Evolutionary conservation across 371 early-diverging fungal species (phyloP).

Genomic region (Mortierella sp.): DNA sequence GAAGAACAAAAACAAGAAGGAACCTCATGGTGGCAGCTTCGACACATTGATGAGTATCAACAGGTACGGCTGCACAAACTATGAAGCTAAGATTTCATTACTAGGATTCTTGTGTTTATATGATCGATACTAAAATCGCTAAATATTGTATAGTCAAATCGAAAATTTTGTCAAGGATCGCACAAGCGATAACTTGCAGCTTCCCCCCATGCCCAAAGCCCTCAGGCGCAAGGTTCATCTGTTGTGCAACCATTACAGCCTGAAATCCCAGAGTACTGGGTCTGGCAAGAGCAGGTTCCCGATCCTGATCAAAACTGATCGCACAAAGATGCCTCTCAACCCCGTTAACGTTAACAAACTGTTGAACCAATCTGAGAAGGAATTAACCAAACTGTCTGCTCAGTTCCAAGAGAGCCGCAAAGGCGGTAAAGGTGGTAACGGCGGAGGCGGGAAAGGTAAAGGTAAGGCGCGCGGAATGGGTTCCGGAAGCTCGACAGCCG

Average conservation of each 20-base stretch:
- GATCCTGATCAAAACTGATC: constrained; percentile 64
- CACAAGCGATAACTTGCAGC: constrained; percentile 44
- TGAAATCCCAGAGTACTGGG: constrained; percentile 65
- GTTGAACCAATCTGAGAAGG: constrained; percentile 50
- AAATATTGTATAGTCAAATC: constrained; percentile 22
- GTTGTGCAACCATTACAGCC: constrained; percentile 63
- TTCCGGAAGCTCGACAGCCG: constrained; percentile 16
- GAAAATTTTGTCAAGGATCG: constrained; percentile 51
- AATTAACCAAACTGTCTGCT: constrained; percentile 22
- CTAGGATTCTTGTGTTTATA: neutral
- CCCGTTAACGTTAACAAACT: constrained; percentile 63
- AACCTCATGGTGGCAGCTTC: constrained; percentile 45
- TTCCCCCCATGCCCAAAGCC: constrained; percentile 67
- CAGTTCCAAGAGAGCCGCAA: constrained; percentile 43
- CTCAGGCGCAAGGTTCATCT: constrained; percentile 66
- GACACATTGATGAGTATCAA: constrained; percentile 43
- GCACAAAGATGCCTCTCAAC: constrained; percentile 63
- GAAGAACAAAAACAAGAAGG: constrained; percentile 42
- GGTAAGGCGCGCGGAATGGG: constrained; percentile 24
- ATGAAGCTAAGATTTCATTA: too few species aligned
- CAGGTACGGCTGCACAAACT: constrained; percentile 11
- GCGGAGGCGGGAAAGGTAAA: constrained; percentile 16
- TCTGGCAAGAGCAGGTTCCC: constrained; percentile 59
- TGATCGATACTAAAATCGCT: neutral
- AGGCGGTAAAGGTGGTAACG: constrained; percentile 9